phyloP scores from a whole-genome alignment of 1,284 basidiomycete genomes.

The Cystobasidium sp. region DNA sequence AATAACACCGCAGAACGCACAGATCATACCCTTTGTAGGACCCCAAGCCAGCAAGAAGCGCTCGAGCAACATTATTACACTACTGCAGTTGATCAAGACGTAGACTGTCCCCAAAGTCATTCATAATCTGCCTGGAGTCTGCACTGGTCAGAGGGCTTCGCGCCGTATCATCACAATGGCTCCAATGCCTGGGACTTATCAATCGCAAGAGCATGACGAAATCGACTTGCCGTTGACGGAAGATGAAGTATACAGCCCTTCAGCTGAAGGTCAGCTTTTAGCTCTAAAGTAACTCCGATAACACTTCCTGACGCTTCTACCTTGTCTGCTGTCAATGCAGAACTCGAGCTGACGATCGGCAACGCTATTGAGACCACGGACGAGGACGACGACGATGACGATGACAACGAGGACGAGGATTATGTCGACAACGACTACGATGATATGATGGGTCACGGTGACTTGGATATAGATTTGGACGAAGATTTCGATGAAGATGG shows the following conservation, averaged over 20 bases:
- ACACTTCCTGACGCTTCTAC: not conserved
- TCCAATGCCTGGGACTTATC: constrained; percentile 11
- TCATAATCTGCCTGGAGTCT: not conserved
- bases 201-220: constrained; percentile 22
- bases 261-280: constrained; percentile 17
- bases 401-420: constrained; percentile 48
- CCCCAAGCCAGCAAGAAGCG: no score
- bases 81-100: no score
- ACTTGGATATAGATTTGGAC: constrained; percentile 41
- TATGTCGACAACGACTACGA: constrained; percentile 50
- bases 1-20: no score
- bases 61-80: no score
- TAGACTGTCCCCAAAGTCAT: no score
- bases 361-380: constrained; percentile 50
- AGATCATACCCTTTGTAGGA: no score
- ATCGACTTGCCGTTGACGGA: constrained; percentile 20
- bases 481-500: constrained; percentile 38
- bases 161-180: not conserved
- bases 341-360: constrained; percentile 43
- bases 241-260: constrained; percentile 17
- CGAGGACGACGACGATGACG: constrained; percentile 50
- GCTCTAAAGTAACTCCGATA: not conserved
- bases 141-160: constrained; percentile 4
- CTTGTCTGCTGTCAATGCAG: not conserved
- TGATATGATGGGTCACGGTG: constrained; percentile 44